Conservation (phyloP, 2,329 filamentous ascomycete genomes). For the Hirsutella thompsonii region DNA sequence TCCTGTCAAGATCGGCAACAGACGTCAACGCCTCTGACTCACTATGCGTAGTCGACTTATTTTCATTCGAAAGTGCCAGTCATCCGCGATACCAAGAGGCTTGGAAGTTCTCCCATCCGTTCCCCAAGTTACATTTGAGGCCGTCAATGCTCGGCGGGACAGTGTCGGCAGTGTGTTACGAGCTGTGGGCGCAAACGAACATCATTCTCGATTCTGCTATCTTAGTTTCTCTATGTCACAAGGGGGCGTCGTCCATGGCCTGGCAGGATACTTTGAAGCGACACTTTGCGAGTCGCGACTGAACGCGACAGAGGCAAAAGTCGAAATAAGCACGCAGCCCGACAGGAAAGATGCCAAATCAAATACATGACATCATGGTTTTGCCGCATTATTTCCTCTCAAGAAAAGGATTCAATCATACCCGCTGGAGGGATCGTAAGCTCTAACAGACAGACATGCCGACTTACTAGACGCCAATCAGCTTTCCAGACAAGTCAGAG, state of each 20-base stretch:
- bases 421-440: neutral
- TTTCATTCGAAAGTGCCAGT: constrained; percentile 70
- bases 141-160: constrained; percentile 44
- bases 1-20: constrained; percentile 45
- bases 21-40: constrained; percentile 73
- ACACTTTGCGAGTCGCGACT: constrained; percentile 60
- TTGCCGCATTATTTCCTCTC: constrained; percentile 91
- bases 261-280: constrained; percentile 93
- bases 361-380: constrained; percentile 99
- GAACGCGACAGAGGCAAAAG: constrained; percentile 30
- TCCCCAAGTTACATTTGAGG: constrained; percentile 40
- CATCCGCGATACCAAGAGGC: constrained; percentile 56
- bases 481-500: constrained; percentile 73
- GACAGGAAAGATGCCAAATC: constrained; percentile 86
- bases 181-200: constrained; percentile 74
- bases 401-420: constrained; percentile 49
- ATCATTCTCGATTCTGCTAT: constrained; percentile 73
- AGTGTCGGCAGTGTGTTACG: constrained; percentile 63
- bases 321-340: constrained; percentile 87
- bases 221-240: constrained; percentile 66
- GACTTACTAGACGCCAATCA: constrained; percentile 72
- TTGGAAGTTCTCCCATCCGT: constrained; percentile 76
- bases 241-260: constrained; percentile 75
- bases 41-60: constrained; percentile 89
- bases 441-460: constrained; percentile 4